Base-by-base conservation (phyloP, 805 yeast species). In the Candida silvicultrix region DNA sequence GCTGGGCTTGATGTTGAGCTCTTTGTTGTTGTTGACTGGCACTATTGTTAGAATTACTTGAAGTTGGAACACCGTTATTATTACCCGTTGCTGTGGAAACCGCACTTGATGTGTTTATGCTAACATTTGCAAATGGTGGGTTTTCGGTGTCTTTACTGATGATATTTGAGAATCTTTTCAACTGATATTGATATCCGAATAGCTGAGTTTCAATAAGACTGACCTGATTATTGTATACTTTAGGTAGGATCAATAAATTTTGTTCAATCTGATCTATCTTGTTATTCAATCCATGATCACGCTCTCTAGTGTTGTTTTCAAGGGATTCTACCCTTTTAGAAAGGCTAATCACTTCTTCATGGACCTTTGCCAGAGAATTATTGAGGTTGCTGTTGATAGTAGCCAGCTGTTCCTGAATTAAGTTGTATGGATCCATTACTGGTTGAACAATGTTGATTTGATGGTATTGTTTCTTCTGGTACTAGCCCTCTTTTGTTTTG, bases 331-430 rank as follows among this genome's bases (percentile, higher is more conserved):
- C 42, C 9, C 62, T 49, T 21, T 49, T 52, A 3, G 48, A 21
- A 5, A 59, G 29, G 18, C 49, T 53, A 4, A 44, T 40, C 1
- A 56, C 14, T 19, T 56, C 62, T 1, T 55, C 59, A 10, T 45
- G 46, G 21, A 57, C 44, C 47, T 53, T 55, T 38, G 39, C 45
- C 35, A 57, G 11, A 1, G 56, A 43, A 9, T 31, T 19, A 45
- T 49, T 55, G 22, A 56, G 32, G 16, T 49, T 43, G 46, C 46
- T 55, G 42, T 42, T 53, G 40, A 59, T 47, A 20, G 40, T 41
- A 12, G 50, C 50, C 16, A 59, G 38, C 44, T 56, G 63, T 35
- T 59, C 59, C 44, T 57, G 63, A 7, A 58, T 44, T 41, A 50
- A 15, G 32, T 49, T 53, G 47, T 56, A 57, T 1, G 59, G 49